Conservation (phyloP, 345 rosid genomes). For the Gossypium anomalum region DNA sequence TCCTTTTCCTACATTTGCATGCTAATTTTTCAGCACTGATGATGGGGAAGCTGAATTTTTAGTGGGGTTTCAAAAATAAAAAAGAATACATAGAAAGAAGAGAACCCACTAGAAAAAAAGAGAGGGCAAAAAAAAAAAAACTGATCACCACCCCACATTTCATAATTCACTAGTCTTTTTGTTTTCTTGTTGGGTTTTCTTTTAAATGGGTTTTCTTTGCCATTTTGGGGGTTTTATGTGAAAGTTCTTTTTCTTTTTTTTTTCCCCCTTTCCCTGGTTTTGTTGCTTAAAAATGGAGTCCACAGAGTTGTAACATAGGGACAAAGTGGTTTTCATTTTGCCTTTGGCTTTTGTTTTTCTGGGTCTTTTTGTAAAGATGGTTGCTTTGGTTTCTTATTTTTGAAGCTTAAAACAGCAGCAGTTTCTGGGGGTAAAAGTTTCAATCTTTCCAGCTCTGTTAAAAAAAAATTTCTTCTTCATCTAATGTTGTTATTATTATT, state of each 20-base stretch:
- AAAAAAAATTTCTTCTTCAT: neutral
- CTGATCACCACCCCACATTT: neutral
- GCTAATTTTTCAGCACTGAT: neutral
- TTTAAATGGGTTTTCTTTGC: neutral
- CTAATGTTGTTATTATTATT: neutral
- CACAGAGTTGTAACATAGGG: slow-evolving; percentile 21
- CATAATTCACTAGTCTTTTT: neutral
- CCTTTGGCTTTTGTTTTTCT: slow-evolving; percentile 15
- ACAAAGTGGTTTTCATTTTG: slow-evolving; percentile 16
- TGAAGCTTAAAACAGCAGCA: slow-evolving; percentile 26
- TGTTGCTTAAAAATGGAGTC: slow-evolving; percentile 28
- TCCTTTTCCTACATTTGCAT: neutral
- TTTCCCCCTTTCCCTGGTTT: neutral
- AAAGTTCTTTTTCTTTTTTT: neutral
- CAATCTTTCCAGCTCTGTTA: slow-evolving; percentile 14
- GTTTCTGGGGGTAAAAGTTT: slow-evolving; percentile 14
- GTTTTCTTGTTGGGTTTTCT: neutral
- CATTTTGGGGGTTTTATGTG: neutral
- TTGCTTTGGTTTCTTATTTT: slow-evolving; percentile 19
- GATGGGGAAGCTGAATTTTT: neutral
- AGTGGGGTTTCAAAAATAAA: neutral
- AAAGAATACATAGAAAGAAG: neutral
- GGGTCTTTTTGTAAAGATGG: slow-evolving; percentile 19
- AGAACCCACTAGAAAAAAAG: neutral
- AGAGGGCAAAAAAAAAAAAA: no score